phyloP scores from a whole-genome alignment of 2,329 filamentous ascomycete species.

The Fusarium clavum region DNA sequence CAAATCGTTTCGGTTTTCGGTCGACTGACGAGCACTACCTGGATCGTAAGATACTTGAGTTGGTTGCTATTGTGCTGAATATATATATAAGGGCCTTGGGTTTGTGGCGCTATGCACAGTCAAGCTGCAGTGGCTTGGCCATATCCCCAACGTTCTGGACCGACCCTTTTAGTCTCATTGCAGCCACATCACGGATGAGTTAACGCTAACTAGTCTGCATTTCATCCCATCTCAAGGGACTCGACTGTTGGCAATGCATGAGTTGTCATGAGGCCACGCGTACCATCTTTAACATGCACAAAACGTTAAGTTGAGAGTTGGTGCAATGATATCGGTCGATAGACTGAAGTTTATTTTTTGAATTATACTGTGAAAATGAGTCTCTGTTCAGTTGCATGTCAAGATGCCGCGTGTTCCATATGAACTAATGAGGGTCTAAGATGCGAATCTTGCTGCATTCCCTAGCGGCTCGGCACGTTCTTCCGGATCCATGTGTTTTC shows the following conservation, averaged over 20 bases:
- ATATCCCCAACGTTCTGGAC: slow-evolving; percentile 1
- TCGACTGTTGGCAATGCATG: neutral
- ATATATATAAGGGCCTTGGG: neutral
- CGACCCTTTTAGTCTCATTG: slow-evolving; percentile 12
- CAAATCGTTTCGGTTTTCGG: neutral
- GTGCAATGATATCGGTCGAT: neutral
- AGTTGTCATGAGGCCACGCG: slow-evolving; percentile 11
- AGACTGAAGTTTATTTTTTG: slow-evolving; percentile 1
- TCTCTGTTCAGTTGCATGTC: neutral
- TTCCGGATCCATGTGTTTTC: slow-evolving; percentile 14
- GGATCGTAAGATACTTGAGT: neutral
- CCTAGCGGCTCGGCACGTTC: slow-evolving; percentile 19
- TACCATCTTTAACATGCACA: slow-evolving; percentile 8
- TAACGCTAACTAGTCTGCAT: slow-evolving; percentile 9
- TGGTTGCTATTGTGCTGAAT: neutral
- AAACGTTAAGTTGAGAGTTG: neutral
- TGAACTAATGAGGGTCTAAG: slow-evolving; percentile 3
- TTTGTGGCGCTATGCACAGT: neutral
- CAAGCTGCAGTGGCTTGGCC: slow-evolving; percentile 1
- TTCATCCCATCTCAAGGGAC: neutral
- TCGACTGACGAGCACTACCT: neutral
- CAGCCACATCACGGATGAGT: slow-evolving; percentile 5
- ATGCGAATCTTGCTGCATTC: slow-evolving; percentile 31
- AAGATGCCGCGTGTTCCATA: slow-evolving; percentile 6
- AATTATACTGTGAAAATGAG: neutral